Base-by-base conservation (phyloP, 2,329 filamentous ascomycete genomes). In the Penicillium nordicum region DNA sequence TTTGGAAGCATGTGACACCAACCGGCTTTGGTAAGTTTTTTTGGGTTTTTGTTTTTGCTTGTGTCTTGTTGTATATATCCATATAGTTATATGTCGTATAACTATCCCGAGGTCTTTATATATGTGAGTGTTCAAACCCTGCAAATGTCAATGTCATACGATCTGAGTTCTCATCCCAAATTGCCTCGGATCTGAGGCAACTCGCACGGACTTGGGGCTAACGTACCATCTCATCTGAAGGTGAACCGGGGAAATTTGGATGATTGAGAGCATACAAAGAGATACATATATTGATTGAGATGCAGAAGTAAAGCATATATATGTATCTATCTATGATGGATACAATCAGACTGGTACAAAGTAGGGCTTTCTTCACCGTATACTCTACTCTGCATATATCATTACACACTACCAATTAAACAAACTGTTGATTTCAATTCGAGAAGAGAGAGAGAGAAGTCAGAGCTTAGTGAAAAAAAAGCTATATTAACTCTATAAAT, bases 1-100 rank as follows among this genome's bases (percentile, higher is more conserved):
- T 30, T 30, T 11, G 10, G 10, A 30, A 50, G 55, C 45, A 57
- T 54, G 55, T 57, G 55, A 52, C 53, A 45, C 41, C 38, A n/a
- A 43, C 45, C 11, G 21, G 21, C 6, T 37, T 18, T 27, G 27
- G 9, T n/a, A 14, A n/a, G n/a, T n/a, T n/a, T 16, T 27, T 27
- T 27, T 27, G 25, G 25, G 25, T 27, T 27, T 12, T 25, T 38
- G 32, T 27, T 36, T 25, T 27, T 49, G 2, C 11, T 42, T 29
- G 4, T 30, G 10, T 6, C 21, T 16, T n/a, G n/a, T 4, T 16
- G 6, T 34, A 14, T 34, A 14, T 11, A 18, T 23, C 14, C 7
- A 12, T 34, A 2, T 34, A 41, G 10, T 6, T 34, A 41, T 18
- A 12, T 21, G 21, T 21, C 3, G 21, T 21, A 21, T 21, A 21